Evolutionary conservation across 208 protist genomes (phyloP).

Genomic region (Lotmaria passim): DNA sequence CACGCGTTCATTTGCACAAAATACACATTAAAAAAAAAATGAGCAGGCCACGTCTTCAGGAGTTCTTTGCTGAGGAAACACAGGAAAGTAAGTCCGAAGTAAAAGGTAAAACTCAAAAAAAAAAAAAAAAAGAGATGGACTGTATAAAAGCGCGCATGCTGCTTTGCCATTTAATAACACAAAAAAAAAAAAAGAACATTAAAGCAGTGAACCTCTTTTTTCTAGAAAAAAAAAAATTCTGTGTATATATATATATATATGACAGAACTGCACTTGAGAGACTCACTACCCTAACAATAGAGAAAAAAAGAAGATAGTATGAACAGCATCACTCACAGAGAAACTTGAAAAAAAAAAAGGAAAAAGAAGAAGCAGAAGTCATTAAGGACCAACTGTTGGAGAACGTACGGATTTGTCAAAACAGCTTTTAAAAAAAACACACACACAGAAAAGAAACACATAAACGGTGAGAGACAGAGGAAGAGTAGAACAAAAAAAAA

Average conservation of each 20-base stretch:
- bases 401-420: neutral
- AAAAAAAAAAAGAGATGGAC: neutral
- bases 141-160: neutral
- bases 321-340: constrained; percentile 15
- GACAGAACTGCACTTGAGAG: too few species aligned
- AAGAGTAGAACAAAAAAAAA: neutral
- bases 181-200: neutral
- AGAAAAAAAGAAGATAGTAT: neutral
- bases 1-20: neutral
- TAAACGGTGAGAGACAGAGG: neutral
- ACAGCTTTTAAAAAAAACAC: constrained; percentile 5
- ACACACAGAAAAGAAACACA: neutral
- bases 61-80: too few species aligned
- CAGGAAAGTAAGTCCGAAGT: too few species aligned
- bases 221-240: too few species aligned
- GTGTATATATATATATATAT: too few species aligned
- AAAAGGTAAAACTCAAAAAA: neutral
- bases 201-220: neutral
- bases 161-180: neutral
- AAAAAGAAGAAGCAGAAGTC: neutral
- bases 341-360: neutral
- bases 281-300: too few species aligned
- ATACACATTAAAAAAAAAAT: neutral
- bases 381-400: neutral
- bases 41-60: too few species aligned